phyloP scores from a whole-genome alignment of 1,284 basidiomycete genomes.

The Agaricales sp. region DNA sequence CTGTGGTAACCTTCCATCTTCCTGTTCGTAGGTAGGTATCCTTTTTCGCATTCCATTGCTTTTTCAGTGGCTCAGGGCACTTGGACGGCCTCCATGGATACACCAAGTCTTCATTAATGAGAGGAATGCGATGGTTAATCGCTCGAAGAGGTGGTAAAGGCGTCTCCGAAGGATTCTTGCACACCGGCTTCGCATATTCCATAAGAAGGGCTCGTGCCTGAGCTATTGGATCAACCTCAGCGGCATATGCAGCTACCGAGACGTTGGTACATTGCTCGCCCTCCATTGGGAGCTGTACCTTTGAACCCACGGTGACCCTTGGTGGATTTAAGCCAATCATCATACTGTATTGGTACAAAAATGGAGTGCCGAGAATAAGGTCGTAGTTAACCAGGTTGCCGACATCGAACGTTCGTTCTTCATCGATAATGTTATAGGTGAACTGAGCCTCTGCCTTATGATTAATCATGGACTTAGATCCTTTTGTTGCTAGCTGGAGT shows the following conservation, averaged over 20 bases:
- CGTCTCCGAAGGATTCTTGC: too few species aligned
- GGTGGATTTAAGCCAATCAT: constrained; percentile 21
- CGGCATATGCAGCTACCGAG: too few species aligned
- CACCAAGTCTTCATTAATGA: constrained; percentile 15
- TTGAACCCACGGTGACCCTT: too few species aligned
- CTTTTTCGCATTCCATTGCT: constrained; percentile 14
- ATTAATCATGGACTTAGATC: constrained; percentile 15
- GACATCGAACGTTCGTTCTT: constrained; percentile 17
- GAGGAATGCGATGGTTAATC: constrained; percentile 17
- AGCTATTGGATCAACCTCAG: too few species aligned
- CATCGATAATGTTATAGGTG: constrained; percentile 13
- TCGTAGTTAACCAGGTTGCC: constrained; percentile 23
- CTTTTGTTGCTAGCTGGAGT: constrained; percentile 16
- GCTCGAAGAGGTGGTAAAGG: constrained; percentile 12
- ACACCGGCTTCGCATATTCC: too few species aligned
- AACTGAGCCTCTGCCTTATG: constrained; percentile 11
- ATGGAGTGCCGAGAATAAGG: constrained; percentile 19
- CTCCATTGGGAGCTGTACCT: too few species aligned
- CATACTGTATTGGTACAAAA: constrained; percentile 15
- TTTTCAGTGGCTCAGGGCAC: constrained; percentile 10
- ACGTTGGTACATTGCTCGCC: too few species aligned
- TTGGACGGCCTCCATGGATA: constrained; percentile 16
- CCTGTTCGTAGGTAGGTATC: constrained; percentile 12
- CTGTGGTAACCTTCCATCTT: constrained; percentile 13
- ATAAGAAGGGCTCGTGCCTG: too few species aligned